Conservation (phyloP, 2,329 filamentous ascomycete species). For the Fragosphaeria purpurea region DNA sequence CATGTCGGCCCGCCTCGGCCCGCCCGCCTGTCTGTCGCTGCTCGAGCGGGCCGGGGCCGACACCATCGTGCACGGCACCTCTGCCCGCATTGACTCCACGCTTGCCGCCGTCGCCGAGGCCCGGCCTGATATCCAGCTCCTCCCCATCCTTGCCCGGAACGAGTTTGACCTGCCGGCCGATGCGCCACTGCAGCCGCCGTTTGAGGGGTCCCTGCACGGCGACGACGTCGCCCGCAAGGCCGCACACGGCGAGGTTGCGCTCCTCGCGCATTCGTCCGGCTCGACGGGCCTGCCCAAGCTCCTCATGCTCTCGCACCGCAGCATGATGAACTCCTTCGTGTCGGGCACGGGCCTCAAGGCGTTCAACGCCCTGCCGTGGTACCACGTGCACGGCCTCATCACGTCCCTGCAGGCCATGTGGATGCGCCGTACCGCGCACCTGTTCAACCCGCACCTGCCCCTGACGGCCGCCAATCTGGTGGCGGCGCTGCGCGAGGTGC, state of each 20-base stretch:
- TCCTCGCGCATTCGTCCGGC: slow-evolving; percentile 38
- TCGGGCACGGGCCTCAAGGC: slow-evolving; percentile 26
- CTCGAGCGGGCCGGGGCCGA: slow-evolving; percentile 25
- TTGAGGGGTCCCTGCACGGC: slow-evolving; percentile 8
- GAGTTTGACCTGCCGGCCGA: slow-evolving; percentile 8
- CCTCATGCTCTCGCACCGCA: slow-evolving; percentile 30
- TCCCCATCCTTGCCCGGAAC: slow-evolving; percentile 8
- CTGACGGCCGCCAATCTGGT: slow-evolving; percentile 35
- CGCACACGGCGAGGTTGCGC: slow-evolving; percentile 22
- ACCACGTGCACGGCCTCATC: slow-evolving; percentile 31
- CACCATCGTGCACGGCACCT: slow-evolving; percentile 27
- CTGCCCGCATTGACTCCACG: slow-evolving; percentile 22
- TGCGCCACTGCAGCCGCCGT: slow-evolving; percentile 13
- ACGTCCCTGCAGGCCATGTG: slow-evolving; percentile 33
- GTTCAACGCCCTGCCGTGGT: slow-evolving; percentile 34
- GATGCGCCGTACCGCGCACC: slow-evolving; percentile 28
- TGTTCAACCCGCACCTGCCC: slow-evolving; percentile 23
- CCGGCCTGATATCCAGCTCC: slow-evolving; percentile 14
- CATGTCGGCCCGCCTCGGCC: slow-evolving; percentile 31
- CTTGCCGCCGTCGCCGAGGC: slow-evolving; percentile 17
- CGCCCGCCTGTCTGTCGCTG: slow-evolving; percentile 28
- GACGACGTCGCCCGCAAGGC: slow-evolving; percentile 17
- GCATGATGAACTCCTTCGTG: slow-evolving; percentile 25
- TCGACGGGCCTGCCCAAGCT: slow-evolving; percentile 38
- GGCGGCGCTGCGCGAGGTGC: slow-evolving; percentile 26